Evolutionary conservation across 441 rosid species (phyloP).

Genomic region (Pelargonium citronellum): DNA sequence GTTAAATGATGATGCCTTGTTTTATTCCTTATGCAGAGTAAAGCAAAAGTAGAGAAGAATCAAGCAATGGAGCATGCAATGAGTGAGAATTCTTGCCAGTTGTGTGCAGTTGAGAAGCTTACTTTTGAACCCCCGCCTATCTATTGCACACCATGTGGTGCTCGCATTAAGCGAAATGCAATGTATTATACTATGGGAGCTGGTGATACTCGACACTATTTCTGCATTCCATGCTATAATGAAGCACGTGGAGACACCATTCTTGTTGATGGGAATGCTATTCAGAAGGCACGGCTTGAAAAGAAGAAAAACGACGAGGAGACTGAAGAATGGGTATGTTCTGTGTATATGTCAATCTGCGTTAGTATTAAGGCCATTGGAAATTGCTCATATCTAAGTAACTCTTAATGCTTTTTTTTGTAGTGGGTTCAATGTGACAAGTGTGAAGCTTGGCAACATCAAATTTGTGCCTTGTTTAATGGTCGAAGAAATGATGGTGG

Average conservation of each 20-base stretch:
- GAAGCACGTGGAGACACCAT: slow-evolving; percentile 92
- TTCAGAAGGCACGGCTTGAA: slow-evolving; percentile 78
- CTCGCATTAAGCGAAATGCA: slow-evolving; percentile 96
- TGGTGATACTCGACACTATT: slow-evolving; percentile 90
- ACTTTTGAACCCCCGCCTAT: slow-evolving; percentile 99
- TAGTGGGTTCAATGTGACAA: slow-evolving; percentile 99
- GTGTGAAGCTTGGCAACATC: slow-evolving; percentile 99
- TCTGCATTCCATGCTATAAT: slow-evolving; percentile 96
- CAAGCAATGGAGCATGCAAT: slow-evolving; percentile 98
- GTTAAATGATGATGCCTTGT: slow-evolving; percentile 9
- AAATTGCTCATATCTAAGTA: slow-evolving; percentile 12
- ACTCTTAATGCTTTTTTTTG: slow-evolving; percentile 21
- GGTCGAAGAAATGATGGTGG: slow-evolving; percentile 99
- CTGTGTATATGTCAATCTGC: slow-evolving; percentile 16
- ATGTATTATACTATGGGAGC: slow-evolving; percentile 93
- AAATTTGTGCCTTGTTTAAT: slow-evolving; percentile 95
- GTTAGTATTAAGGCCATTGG: slow-evolving; percentile 9
- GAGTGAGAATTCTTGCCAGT: slow-evolving; percentile 99
- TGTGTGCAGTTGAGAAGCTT: slow-evolving; percentile 99
- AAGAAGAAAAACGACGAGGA: slow-evolving; percentile 99
- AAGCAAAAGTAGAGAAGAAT: slow-evolving; percentile 94
- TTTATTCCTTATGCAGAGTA: slow-evolving; percentile 54
- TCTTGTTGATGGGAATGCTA: slow-evolving; percentile 63
- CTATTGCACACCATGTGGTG: slow-evolving; percentile 93
- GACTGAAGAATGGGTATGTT: slow-evolving; percentile 96